Base-by-base conservation (phyloP, 2,329 filamentous ascomycete species). In the Capronia coronata region DNA sequence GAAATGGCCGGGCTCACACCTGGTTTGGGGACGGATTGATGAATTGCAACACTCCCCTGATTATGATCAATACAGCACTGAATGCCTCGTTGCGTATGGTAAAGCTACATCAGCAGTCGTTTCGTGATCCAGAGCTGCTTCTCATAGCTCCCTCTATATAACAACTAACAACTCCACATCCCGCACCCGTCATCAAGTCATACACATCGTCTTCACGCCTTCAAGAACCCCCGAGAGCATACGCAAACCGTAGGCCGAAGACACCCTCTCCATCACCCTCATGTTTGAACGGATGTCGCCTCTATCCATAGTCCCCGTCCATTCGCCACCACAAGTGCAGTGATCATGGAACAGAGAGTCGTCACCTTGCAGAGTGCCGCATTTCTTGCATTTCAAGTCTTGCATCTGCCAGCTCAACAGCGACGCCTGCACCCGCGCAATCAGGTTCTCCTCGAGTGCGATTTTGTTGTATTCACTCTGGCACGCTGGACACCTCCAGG, bases 241-340 rank as follows among this genome's bases (percentile, higher is more conserved):
- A 64, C 80, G 79, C 64, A 97, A 71, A 3, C 81, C 83, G 69
- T 93, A 95, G 64, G 82, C 89, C 61, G 73, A 76, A 6, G 87
- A 87, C 42, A 94, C 90, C 46, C 78, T 82, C 58, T 74, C 75
- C 68, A 88, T 83, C 3, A 95, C 84, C 35, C 67, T 75, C 61
- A 97, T 61, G 64, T 73, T 77, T 64, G 74, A 79, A 62, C 78
- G 68, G 21, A 91, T 71, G 22, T 86, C 85, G 23, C 77, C 79
- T 56, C 77, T 75, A 59, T 83, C 78, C 52, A 90, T 75, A 16
- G 82, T 87, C 57, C 80, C 80, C 14, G 75, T 77, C 93, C 93
- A 98, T 51, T 79, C 78, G 2, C 93, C 93, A 54, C 87, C 87
- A 72, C 93, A 98, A 9, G 83, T 85, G 68, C 94, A 98, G 68